Base-by-base conservation (phyloP, 2,329 filamentous ascomycete genomes). In the Xylaria sp. region DNA sequence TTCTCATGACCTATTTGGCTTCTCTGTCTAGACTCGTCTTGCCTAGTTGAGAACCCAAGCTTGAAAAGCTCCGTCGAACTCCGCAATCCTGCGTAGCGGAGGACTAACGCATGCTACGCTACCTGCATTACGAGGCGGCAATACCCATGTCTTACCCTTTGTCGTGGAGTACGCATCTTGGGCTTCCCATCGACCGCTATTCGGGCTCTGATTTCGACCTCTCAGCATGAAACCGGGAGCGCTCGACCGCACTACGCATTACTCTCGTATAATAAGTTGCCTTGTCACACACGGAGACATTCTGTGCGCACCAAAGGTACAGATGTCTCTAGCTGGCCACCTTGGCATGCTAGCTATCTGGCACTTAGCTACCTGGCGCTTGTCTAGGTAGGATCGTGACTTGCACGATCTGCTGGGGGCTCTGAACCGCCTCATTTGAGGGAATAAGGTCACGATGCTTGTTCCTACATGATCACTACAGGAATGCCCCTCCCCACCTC, bases 161-260 rank as follows among this genome's bases (percentile, higher is more conserved):
- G 42, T 57, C 8, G 55, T 60, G 53, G 39, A 34, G 47, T n/a
- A 14, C 57, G 34, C 42, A 19, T 19, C 21, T 59, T 32, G 11
- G 7, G 45, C 12, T 36, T 14, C 12, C 19, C 36, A 55, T 36
- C 42, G 21, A 32, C 51, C 61, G 51, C 62, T 66, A 62, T 55
- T 69, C 24, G 45, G 65, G 62, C 62, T 51, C 48, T 65, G 30
- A 34, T 34, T 59, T 45, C 62, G 58, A 65, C 59, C 62, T 42
- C 24, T 57, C 48, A 48, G 24, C 54, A 34, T 36, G 19, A 45
- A 3, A 30, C 39, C 36, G 21, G 19, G 34, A 36, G 17, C 34
- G 27, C 14, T 45, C 36, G 24, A 27, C 24, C 34, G 54, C 30
- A 50, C 45, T 45, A 36, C 54, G 36, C 45, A 34, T 11, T 8